Evolutionary conservation across 1,139 yeast genomes (phyloP), one percentile per base, ranked within the genome.

Genomic region (Petasospora rhodanensis): DNA sequence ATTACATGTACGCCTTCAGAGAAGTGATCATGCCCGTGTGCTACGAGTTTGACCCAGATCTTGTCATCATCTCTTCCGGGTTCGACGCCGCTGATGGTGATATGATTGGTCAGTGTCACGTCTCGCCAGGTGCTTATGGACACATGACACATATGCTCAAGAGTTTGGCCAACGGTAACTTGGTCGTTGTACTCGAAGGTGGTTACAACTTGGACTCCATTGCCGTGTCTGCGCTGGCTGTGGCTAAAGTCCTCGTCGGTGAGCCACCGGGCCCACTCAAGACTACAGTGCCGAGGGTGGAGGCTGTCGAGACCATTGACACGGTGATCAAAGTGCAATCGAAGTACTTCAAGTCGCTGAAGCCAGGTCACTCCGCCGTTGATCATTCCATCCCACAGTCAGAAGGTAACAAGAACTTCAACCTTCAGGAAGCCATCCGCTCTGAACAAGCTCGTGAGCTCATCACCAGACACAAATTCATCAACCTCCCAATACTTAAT

Each of bases 51-150:
- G 80, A 81, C 51, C 97, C 99, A 0, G 98, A 93, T 60, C 67
- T 93, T 46, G 87, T 87, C 6, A 85, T 93, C 24, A 80, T 93
- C 21, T 85, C 96, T 26, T 80, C 97, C 1, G 99, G 99, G 0
- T 91, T 91, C 53, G 99, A 91, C 62, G 98, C 98, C 16, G 99
- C 99, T 0, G 96, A 85, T 49, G 98, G 97, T 34, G 99, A 93
- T 60, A 80, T 86, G 37, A 85, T 93, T 46, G 99, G 98, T n/a
- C 95, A 93, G 24, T 91, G 96, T 57, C 94, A 85, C 56, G 95
- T 93, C 4, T 74, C 96, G 0, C 98, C 98, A 2, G 82, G 87
- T 26, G 96, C 96, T 13, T 93, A 91, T 56, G 96, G 96, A 7
- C 89, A 86, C 45, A 86, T 93, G 96, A 85, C 97, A 3, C 95